These are phyloP conservation scores for Hypholoma fasciculare DNA, from an alignment of 768 basidiomycete species.

Conservation along the genomic window DNA sequence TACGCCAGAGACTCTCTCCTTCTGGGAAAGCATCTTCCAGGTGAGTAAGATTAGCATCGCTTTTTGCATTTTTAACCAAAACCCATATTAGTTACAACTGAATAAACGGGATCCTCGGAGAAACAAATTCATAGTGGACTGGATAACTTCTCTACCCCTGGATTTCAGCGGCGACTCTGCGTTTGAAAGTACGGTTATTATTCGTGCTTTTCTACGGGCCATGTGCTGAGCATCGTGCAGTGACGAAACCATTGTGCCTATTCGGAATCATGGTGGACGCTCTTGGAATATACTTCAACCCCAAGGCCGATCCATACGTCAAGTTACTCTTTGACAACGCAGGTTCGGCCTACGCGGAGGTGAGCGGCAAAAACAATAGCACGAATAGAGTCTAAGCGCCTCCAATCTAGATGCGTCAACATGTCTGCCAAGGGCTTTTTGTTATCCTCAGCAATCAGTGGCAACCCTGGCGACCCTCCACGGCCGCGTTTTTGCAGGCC, in stretches of 20 bases:
- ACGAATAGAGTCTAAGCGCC: not conserved
- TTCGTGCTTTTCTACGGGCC: not conserved
- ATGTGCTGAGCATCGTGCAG: conserved; percentile 34
- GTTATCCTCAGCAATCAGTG: conserved; percentile 60
- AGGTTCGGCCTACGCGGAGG: conserved; percentile 85
- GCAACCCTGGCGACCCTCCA: conserved; percentile 65
- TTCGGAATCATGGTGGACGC: conserved; percentile 67
- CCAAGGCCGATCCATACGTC: conserved; percentile 67
- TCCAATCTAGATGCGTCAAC: conserved; percentile 56
- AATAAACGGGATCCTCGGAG: conserved; percentile 80
- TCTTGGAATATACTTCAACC: conserved; percentile 65
- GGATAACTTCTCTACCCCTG: conserved; percentile 72
- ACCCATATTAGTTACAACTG: conserved; percentile 36
- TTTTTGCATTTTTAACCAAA: not conserved
- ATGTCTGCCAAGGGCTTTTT: conserved; percentile 68
- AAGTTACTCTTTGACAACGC: conserved; percentile 73
- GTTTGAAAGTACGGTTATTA: conserved; percentile 60
- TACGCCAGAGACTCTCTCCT: conserved; percentile 79
- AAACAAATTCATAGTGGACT: conserved; percentile 68
- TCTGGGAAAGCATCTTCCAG: conserved; percentile 72
- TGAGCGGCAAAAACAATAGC: conserved; percentile 25
- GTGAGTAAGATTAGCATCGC: conserved; percentile 31
- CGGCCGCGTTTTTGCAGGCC: conserved; percentile 52
- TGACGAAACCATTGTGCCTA: conserved; percentile 72
- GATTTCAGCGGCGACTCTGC: conserved; percentile 87